Evolutionary conservation across 148 eudicot genomes (phyloP), one percentile per base, ranked within the genome.

Genomic region (Cornus controversa): DNA sequence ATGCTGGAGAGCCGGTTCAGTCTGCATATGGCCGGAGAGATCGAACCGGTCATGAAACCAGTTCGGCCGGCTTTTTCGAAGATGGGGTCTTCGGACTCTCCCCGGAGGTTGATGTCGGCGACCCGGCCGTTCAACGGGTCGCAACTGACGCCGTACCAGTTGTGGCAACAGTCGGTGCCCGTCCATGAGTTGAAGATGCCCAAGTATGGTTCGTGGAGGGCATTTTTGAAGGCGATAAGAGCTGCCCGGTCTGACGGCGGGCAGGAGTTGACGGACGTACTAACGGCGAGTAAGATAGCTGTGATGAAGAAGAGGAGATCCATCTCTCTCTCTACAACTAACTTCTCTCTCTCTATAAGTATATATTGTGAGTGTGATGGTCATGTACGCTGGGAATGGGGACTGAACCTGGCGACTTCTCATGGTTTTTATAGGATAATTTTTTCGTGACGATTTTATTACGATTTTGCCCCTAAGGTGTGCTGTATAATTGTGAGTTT

Each of bases 171-270:
- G 68, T 95, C 89, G 22, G 71, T 26, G 63, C 94, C 96, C 26
- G 86, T 90, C 99, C 99, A 95, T 24, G 96, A 80, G 72, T 86
- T 85, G 86, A 95, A 93, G 1, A 95, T 89, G 76, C 97, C 97
- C 25, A 94, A 70, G 81, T 87, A 64, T 24, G 94, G 90, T 72
- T 95, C 99, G 67, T 79, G 77, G 3, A 95, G 89, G 80, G 86
- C 84, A 1, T 91, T 81, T 58, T 80, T 89, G 71, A 95, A 76
- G 63, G 92, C 82, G 3, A 95, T 76, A 37, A 95, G 84, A 5
- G 99, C 97, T 20, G 80, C 89, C 84, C 89, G 89, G 75, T 95
- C 99, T 22, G 96, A 86, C n/a, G 93, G 86, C 70, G 86, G 85
- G 84, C 96, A 95, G 25, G 87, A 87, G 20, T 69, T 79, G 25